Percentiles rank a stretch among this genome's conserved stretches.
Conservation (phyloP, 768 basidiomycete species). For the Leccinum subtestaceum region DNA sequence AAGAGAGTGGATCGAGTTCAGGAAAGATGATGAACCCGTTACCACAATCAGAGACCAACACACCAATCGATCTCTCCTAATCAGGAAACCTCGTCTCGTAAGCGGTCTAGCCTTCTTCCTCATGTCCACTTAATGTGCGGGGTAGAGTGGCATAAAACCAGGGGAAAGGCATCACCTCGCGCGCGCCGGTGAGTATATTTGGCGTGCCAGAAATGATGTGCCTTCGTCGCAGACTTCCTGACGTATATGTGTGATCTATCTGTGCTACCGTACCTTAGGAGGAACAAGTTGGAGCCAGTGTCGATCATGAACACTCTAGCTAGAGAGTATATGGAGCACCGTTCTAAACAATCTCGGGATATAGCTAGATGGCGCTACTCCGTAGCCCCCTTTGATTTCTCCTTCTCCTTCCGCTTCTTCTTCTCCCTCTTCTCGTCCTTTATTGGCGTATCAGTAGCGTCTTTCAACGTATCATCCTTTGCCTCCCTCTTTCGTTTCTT, state of each 20-base stretch:
- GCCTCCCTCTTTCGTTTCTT: constrained; percentile 28
- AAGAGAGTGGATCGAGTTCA: constrained; percentile 13
- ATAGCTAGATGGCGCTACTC: constrained; percentile 1
- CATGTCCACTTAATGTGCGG: too few relatives aligned
- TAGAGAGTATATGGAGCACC: background rate
- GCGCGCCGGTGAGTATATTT: too few relatives aligned
- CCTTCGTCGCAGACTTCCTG: too few relatives aligned
- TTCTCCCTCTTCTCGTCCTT: constrained; percentile 28
- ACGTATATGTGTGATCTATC: too few relatives aligned
- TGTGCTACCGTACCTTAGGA: too few relatives aligned
- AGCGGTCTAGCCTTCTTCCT: background rate
- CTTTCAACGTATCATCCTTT: constrained; percentile 6
- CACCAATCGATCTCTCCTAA: constrained; percentile 35
- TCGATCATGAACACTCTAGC: too few relatives aligned
- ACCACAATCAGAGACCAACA: constrained; percentile 30
- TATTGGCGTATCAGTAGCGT: constrained; percentile 10
- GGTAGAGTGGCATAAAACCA: too few relatives aligned
- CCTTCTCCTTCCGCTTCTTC: constrained; percentile 30
- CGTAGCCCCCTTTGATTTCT: background rate
- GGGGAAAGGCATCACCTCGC: too few relatives aligned
- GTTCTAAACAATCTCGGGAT: background rate
- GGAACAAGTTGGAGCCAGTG: too few relatives aligned
- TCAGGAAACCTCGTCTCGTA: constrained; percentile 24
- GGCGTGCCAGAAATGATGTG: too few relatives aligned
- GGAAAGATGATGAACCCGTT: constrained; percentile 16